These are phyloP conservation scores for Excoecaria cochinchinensis DNA, from an alignment of 345 rosid genomes.

Conservation along the genomic window DNA sequence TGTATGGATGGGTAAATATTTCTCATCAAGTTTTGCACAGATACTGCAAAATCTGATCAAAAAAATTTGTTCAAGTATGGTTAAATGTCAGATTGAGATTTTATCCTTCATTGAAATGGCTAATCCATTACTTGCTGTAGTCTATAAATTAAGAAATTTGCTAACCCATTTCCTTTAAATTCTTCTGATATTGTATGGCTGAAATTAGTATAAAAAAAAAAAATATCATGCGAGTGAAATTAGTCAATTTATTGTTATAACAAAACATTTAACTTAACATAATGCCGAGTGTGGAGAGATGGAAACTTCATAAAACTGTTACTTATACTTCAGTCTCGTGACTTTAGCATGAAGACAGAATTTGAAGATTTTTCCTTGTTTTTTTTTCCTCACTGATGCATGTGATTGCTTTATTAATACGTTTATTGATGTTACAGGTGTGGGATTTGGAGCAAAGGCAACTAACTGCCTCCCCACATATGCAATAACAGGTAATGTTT, in stretches of 20 bases:
- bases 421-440: constrained; percentile 20
- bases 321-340: not conserved
- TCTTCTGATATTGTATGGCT: not conserved
- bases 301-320: not conserved
- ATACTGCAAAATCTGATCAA: not conserved
- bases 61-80: not conserved
- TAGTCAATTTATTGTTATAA: not conserved
- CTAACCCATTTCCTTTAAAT: not conserved
- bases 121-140: not conserved
- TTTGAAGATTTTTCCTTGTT: no score
- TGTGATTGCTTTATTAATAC: no score
- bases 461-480: constrained; percentile 21
- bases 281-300: not conserved
- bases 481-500: constrained; percentile 26
- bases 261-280: not conserved
- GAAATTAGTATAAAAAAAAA: not conserved
- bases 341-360: not conserved
- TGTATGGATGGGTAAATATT: not conserved
- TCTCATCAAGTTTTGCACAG: not conserved
- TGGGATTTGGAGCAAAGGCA: constrained; percentile 31
- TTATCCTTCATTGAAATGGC: not conserved
- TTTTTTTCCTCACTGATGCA: no score
- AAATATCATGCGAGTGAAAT: not conserved
- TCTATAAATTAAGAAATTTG: not conserved
- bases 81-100: not conserved